Evolutionary conservation across 2,329 filamentous ascomycete genomes (phyloP), one percentile per base, ranked within the genome.

Genomic region (Fusarium sp.): DNA sequence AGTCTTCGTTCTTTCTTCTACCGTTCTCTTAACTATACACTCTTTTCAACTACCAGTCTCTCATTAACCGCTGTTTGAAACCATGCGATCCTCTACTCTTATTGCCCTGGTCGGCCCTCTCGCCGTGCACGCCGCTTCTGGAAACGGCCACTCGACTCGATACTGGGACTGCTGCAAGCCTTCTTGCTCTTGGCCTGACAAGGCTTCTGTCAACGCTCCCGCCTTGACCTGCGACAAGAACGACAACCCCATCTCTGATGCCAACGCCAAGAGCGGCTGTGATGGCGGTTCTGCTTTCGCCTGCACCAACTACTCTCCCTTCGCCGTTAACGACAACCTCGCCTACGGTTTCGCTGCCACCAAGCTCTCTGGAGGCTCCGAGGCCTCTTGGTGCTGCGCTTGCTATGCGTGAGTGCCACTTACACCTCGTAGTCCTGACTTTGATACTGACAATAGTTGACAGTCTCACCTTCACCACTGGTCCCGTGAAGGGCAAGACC

Each of bases 81-180:
- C 41, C 52, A 77, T 78, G 77, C 74, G 72, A 63, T 79, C 72
- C 60, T 77, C 67, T 23, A 60, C 74, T 71, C 69, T 79, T 60
- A 69, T 79, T 34, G 68, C 76, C 70, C 63, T 79, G 68, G 70
- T 60, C 34, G 72, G 72, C 66, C 73, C 77, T 52, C 68, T 78
- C 61, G 71, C 70, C 52, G 72, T 78, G 63, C 71, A 65, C 57
- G 79, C 78, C 65, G 73, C 78, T 70, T 80, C 79, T 64, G 79
- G 79, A 65, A 75, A 68, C 34, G 80, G 79, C 20, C 70, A 72
- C 25, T 79, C 77, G 30, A 78, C 73, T 35, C 79, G 87, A 68
- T 89, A 88, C 80, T 89, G 89, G 88, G 92, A 93, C 80, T 93
- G 92, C 85, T 93, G 92, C 84, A 94, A 94, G 85, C 88, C 91